Percentiles rank a stretch among this genome's conserved stretches.
Evolutionary conservation across 2,329 filamentous ascomycete genomes (phyloP).

Genomic region (Talaromyces sp.): DNA sequence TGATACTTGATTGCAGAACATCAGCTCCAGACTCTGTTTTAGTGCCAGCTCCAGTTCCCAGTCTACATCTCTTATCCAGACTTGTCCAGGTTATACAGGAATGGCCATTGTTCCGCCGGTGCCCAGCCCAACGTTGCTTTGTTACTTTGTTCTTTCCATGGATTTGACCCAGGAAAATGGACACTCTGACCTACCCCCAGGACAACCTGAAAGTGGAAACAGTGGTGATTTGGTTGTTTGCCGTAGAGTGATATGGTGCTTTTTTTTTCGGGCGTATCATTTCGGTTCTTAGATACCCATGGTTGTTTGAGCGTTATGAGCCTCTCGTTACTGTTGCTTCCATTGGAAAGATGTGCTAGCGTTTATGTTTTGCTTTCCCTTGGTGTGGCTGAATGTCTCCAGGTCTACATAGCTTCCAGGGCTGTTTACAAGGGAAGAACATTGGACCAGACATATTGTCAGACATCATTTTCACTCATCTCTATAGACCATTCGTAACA

Average conservation of each 20-base stretch:
- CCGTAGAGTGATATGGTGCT: not conserved
- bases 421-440: not conserved
- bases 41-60: not conserved
- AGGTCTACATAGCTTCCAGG: not conserved
- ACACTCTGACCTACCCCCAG: not conserved
- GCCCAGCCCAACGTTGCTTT: not conserved
- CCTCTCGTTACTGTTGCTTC: not conserved
- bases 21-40: too few species aligned
- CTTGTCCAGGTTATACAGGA: conserved; percentile 1
- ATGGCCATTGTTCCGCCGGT: not conserved
- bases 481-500: conserved; percentile 47
- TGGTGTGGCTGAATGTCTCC: not conserved
- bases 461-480: conserved; percentile 39
- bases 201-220: not conserved
- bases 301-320: not conserved
- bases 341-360: not conserved
- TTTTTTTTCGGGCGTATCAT: not conserved
- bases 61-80: not conserved
- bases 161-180: not conserved
- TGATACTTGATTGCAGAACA: too few species aligned
- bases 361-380: not conserved
- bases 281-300: not conserved
- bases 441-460: conserved; percentile 16
- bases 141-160: not conserved
- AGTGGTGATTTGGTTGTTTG: not conserved